A percentile compares a stretch with the other conserved stretches of the same genome.
phyloP scores from a whole-genome alignment of 2,329 filamentous ascomycete genomes.

The Fusarium sp. region DNA sequence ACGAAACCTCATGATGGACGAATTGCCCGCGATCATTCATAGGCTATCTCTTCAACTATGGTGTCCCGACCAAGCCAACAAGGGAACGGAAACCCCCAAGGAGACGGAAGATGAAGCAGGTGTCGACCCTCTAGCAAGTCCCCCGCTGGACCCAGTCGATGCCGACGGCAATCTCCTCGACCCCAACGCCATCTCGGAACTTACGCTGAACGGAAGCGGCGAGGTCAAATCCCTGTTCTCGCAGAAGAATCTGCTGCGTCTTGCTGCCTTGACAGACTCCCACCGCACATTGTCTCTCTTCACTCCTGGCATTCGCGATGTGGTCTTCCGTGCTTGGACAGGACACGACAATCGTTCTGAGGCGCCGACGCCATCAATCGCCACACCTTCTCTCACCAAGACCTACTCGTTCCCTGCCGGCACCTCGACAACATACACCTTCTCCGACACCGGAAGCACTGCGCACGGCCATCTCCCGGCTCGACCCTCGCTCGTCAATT shows the following conservation, averaged over 20 bases:
- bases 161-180: slow-evolving; percentile 81
- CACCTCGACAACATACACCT: slow-evolving; percentile 75
- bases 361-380: slow-evolving; percentile 57
- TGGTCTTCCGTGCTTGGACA: slow-evolving; percentile 93
- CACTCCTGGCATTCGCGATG: slow-evolving; percentile 89
- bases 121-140: slow-evolving; percentile 83
- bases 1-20: slow-evolving; percentile 96
- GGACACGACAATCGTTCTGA: slow-evolving; percentile 79
- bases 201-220: slow-evolving; percentile 81
- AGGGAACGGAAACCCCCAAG: slow-evolving; percentile 60
- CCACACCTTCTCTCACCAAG: slow-evolving; percentile 67
- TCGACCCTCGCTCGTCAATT: slow-evolving; percentile 72
- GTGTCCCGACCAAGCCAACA: slow-evolving; percentile 80
- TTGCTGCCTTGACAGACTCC: slow-evolving; percentile 86
- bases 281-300: slow-evolving; percentile 92
- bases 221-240: slow-evolving; percentile 93
- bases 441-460: slow-evolving; percentile 76
- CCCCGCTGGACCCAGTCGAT: slow-evolving; percentile 85
- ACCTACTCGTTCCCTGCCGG: slow-evolving; percentile 71
- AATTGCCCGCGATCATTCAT: slow-evolving; percentile 96
- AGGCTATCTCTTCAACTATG: slow-evolving; percentile 87
- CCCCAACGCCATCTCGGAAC: slow-evolving; percentile 76
- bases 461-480: slow-evolving; percentile 72
- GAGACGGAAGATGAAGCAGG: slow-evolving; percentile 67
- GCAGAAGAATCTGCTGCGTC: slow-evolving; percentile 88